phyloP scores from a whole-genome alignment of 2,329 filamentous ascomycete genomes.

The Rhinocladiella mackenziei region DNA sequence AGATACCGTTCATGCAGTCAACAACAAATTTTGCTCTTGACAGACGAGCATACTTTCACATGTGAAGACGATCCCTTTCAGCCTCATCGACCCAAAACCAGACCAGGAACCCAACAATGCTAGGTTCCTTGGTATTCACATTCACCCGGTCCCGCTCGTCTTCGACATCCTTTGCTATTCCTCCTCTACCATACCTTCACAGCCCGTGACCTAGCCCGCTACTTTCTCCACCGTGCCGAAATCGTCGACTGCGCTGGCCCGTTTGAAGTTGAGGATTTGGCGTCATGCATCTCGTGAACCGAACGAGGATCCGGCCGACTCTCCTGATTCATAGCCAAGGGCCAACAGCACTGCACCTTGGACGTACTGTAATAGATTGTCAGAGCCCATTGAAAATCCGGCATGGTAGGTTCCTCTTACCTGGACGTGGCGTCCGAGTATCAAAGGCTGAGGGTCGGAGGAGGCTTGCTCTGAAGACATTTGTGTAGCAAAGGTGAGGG shows the following conservation, averaged over 20 bases:
- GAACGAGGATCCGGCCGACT: constrained; percentile 25
- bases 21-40: too few species aligned
- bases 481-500: not conserved
- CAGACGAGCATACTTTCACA: too few species aligned
- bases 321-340: constrained; percentile 26
- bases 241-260: constrained; percentile 21
- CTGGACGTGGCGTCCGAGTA: constrained; percentile 27
- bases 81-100: too few species aligned
- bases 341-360: constrained; percentile 27
- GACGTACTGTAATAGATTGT: constrained; percentile 22
- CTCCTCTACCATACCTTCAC: constrained; percentile 29
- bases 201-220: constrained; percentile 26
- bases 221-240: constrained; percentile 26
- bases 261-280: constrained; percentile 9
- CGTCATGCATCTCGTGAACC: constrained; percentile 27
- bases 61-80: too few species aligned
- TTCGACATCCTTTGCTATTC: constrained; percentile 22
- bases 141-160: constrained; percentile 23
- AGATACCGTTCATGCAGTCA: too few species aligned
- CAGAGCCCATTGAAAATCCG: not conserved
- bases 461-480: constrained; percentile 12
- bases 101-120: not conserved
- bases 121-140: not conserved
- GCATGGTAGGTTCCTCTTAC: constrained; percentile 7
- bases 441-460: constrained; percentile 23